Base-by-base conservation (phyloP, 441 rosid species). In the Capsella rubella region DNA sequence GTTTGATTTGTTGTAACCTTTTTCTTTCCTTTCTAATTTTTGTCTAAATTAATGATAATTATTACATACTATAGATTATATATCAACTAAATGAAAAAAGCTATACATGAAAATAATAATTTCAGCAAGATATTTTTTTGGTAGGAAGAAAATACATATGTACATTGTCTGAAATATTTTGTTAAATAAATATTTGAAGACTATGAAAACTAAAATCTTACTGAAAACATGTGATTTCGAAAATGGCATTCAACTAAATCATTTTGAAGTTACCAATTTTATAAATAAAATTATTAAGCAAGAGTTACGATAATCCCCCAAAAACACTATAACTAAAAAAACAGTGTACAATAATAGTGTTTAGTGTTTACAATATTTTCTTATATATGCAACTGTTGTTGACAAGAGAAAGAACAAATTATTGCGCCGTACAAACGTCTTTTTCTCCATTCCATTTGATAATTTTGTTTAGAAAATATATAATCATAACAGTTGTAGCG, bases 371-470 rank as follows among this genome's bases (percentile, higher is more conserved):
- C 25, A 21, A 21, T 21, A 1, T 21, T 21, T 21, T 21, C 25
- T 21, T 21, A 21, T 21, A 21, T 21, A 45, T 46, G 32, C 49
- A 45, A 35, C 77, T 56, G 32, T 58, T 74, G 35, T 58, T 74
- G 35, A 46, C n/a, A 18, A 37, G 1, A 46, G 45, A 8, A 27
- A 56, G 56, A 59, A 40, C 43, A 67, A 47, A 59, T n/a, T 49
- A 31, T 66, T 66, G 77, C 1, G 56, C 67, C 72, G 61, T 66
- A 58, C 72, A 65, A 16, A 65, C 60, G 66, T 58, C 67, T 49
- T 57, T 66, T 66, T 74, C 77, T 25, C 15, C 31, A 5, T 55
- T 55, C 21, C 8, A 46, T 56, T n/a, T 37, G 31, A 54, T 64
- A 55, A 31, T 21, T 21, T 34, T 21, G 16, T 43, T 42, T 28